A percentile compares a stretch with the other conserved stretches of the same genome.
These are phyloP conservation scores for Themeda triandra DNA, from an alignment of 176 grass and related monocot genomes.

Conservation along the genomic window DNA sequence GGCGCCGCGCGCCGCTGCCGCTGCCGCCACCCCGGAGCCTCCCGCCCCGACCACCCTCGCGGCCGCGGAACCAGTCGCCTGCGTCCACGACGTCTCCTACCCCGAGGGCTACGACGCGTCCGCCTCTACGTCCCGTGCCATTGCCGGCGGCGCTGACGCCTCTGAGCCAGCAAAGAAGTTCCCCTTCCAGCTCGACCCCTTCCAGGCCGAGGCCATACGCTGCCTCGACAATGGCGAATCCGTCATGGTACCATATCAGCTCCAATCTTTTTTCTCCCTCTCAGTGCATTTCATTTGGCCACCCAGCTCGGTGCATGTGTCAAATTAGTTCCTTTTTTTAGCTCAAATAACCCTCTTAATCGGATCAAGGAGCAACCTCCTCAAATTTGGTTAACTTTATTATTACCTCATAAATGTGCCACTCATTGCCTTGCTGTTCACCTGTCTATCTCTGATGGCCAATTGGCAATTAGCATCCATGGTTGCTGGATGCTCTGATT, in stretches of 20 bases:
- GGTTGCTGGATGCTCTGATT: neutral
- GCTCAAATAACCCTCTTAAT: neutral
- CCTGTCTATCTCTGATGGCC: neutral
- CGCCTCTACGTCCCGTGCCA: conserved; percentile 1
- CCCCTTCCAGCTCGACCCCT: conserved; percentile 85
- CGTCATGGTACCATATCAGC: conserved; percentile 31
- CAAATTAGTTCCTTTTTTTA: neutral
- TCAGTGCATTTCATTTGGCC: neutral
- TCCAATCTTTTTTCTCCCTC: neutral
- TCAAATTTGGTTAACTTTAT: neutral
- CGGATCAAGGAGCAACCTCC: neutral
- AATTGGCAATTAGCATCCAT: neutral
- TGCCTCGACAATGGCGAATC: conserved; percentile 55
- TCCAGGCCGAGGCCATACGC: conserved; percentile 77
- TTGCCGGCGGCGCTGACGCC: conserved; percentile 8
- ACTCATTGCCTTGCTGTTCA: neutral
- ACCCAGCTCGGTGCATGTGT: neutral
- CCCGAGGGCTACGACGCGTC: conserved; percentile 57
- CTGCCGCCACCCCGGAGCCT: neutral
- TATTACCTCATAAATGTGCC: neutral
- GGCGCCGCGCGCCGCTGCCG: neutral
- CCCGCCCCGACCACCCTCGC: neutral
- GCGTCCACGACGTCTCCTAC: conserved; percentile 95
- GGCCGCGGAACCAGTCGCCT: conserved; percentile 43
- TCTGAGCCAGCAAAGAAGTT: conserved; percentile 64